phyloP scores from a whole-genome alignment of 1,139 yeast genomes.

The Sugiyamaella castrensis region DNA sequence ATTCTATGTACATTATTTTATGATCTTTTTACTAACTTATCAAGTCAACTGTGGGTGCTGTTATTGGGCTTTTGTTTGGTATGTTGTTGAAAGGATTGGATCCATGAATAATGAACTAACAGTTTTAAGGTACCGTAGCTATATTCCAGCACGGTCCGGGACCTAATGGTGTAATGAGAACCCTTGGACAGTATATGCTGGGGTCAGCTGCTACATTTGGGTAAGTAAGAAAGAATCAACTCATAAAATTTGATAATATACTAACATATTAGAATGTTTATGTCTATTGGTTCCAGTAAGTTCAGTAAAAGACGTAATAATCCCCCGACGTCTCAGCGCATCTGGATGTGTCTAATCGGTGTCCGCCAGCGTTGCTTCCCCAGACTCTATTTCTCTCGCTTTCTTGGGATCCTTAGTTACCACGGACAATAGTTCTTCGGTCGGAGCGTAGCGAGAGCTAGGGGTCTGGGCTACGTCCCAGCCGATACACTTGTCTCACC shows the following conservation, averaged over 20 bases:
- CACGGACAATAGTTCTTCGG: too few relatives aligned
- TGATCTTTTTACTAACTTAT: slow-evolving; percentile 8
- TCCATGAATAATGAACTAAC: neutral
- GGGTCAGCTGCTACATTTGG: slow-evolving; percentile 98
- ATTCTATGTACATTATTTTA: neutral
- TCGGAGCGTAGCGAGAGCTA: too few relatives aligned
- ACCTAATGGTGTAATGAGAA: slow-evolving; percentile 96
- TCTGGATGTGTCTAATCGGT: too few relatives aligned
- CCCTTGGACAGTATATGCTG: slow-evolving; percentile 92
- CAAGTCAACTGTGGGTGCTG: slow-evolving; percentile 83
- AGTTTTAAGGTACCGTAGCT: slow-evolving; percentile 59
- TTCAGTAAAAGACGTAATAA: too few relatives aligned
- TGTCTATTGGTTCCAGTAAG: slow-evolving; percentile 69
- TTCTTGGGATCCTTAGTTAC: too few relatives aligned
- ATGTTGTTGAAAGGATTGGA: slow-evolving; percentile 13
- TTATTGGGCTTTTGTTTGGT: slow-evolving; percentile 92
- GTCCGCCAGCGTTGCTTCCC: too few relatives aligned
- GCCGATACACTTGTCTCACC: too few relatives aligned
- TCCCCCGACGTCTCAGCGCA: too few relatives aligned
- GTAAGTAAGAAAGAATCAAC: slow-evolving; percentile 21
- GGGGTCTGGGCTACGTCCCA: too few relatives aligned
- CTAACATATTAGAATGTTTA: slow-evolving; percentile 51
- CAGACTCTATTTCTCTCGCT: too few relatives aligned
- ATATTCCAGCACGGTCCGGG: slow-evolving; percentile 94
- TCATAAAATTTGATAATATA: neutral